These are phyloP conservation scores for Fusarium guadeloupense DNA, from an alignment of 2,329 filamentous ascomycete species.

Conservation along the genomic window DNA sequence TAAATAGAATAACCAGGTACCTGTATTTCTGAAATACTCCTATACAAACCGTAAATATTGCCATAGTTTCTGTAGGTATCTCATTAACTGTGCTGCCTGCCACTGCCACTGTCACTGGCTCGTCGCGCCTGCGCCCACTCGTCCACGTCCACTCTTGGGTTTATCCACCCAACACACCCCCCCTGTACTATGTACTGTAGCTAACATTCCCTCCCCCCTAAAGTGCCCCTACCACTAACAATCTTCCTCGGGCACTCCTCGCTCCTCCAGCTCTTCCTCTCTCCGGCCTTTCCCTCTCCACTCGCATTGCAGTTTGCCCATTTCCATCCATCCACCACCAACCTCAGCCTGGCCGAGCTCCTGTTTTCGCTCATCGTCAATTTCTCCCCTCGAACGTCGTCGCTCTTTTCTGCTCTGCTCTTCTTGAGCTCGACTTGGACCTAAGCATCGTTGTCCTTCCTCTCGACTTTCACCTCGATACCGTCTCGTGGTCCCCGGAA, in stretches of 20 bases:
- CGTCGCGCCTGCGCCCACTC: slow-evolving; percentile 32
- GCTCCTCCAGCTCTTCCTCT: slow-evolving; percentile 39
- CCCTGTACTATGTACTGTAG: slow-evolving; percentile 43
- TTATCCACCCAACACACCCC: slow-evolving; percentile 41
- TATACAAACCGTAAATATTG: too few relatives aligned
- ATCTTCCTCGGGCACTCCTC: slow-evolving; percentile 36
- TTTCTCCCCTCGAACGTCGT: slow-evolving; percentile 32
- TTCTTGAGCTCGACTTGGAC: slow-evolving; percentile 37
- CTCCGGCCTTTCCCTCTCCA: slow-evolving; percentile 48
- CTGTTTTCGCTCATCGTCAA: slow-evolving; percentile 36
- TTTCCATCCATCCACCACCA: slow-evolving; percentile 41
- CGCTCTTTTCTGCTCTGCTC: slow-evolving; percentile 38
- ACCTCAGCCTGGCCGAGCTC: slow-evolving; percentile 40
- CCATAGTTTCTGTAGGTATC: too few relatives aligned
- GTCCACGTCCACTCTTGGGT: slow-evolving; percentile 26
- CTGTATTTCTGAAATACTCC: too few relatives aligned
- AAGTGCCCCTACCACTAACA: slow-evolving; percentile 39
- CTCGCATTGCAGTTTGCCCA: slow-evolving; percentile 44
- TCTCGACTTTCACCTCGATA: slow-evolving; percentile 22
- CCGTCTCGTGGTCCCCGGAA: slow-evolving; percentile 26
- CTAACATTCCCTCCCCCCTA: slow-evolving; percentile 45
- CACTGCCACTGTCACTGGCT: slow-evolving; percentile 25
- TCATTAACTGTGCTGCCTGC: too few relatives aligned
- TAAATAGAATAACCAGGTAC: too few relatives aligned
- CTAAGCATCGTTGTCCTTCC: slow-evolving; percentile 31